Percentiles rank a stretch among this genome's conserved stretches.
Conservation (phyloP, 2,329 filamentous ascomycete species). For the Aspergillus uvarum region DNA sequence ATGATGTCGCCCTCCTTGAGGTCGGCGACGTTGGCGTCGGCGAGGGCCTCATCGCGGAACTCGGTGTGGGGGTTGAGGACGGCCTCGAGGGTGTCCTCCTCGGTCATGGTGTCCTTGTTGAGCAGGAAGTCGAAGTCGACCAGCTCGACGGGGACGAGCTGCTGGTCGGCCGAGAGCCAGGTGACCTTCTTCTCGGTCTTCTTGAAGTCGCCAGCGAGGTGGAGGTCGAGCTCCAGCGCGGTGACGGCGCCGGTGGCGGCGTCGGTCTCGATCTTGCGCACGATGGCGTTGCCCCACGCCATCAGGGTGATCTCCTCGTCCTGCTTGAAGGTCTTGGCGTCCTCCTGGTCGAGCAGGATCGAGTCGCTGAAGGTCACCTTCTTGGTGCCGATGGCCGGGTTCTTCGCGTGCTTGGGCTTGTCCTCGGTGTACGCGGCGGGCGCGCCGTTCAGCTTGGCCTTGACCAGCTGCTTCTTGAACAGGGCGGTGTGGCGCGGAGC, state of each 20-base stretch:
- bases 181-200: slow-evolving; percentile 95
- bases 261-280: slow-evolving; percentile 52
- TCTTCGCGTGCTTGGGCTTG: slow-evolving; percentile 87
- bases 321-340: slow-evolving; percentile 75
- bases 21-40: slow-evolving; percentile 75
- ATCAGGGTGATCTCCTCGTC: slow-evolving; percentile 94
- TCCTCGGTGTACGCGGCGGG: slow-evolving; percentile 66
- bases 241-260: slow-evolving; percentile 60
- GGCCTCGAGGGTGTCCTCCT: slow-evolving; percentile 82
- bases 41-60: slow-evolving; percentile 70
- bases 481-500: slow-evolving; percentile 74
- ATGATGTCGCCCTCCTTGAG: slow-evolving; percentile 88
- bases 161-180: slow-evolving; percentile 78
- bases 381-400: slow-evolving; percentile 79
- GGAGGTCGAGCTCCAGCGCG: slow-evolving; percentile 75
- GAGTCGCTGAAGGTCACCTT: slow-evolving; percentile 75
- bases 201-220: slow-evolving; percentile 90
- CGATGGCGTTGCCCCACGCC: slow-evolving; percentile 75
- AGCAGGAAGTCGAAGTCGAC: slow-evolving; percentile 96
- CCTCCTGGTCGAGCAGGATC: slow-evolving; percentile 81
- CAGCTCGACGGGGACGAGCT: slow-evolving; percentile 77
- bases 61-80: slow-evolving; percentile 76
- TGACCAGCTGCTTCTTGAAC: slow-evolving; percentile 68
- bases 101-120: slow-evolving; percentile 89
- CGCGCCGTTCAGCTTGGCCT: slow-evolving; percentile 66